Conservation (phyloP, 2,329 filamentous ascomycete species). For the Dactylellina haptotyla region DNA sequence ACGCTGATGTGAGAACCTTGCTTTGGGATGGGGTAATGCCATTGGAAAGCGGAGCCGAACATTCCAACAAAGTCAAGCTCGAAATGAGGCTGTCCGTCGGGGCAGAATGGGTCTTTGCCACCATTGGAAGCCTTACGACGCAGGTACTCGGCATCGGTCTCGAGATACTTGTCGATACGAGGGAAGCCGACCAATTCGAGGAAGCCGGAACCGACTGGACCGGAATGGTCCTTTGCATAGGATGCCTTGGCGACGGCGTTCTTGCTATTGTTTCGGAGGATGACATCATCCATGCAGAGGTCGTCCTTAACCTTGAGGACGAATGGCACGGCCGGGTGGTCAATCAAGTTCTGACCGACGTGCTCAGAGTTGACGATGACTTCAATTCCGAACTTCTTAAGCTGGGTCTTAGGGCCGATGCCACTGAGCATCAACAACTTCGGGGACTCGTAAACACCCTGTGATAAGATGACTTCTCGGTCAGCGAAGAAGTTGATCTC, state of each 20-base stretch:
- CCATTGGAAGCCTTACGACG: constrained; percentile 62
- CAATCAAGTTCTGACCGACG: constrained; percentile 63
- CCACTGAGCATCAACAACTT: constrained; percentile 68
- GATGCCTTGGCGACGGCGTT: constrained; percentile 59
- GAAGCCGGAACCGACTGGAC: constrained; percentile 62
- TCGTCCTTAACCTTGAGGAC: constrained; percentile 63
- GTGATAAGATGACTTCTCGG: constrained; percentile 66
- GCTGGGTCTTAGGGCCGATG: constrained; percentile 63
- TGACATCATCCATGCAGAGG: constrained; percentile 59
- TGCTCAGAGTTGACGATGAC: constrained; percentile 60
- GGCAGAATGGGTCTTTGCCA: constrained; percentile 67
- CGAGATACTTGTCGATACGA: constrained; percentile 68
- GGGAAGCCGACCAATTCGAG: constrained; percentile 69
- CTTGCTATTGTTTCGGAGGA: constrained; percentile 61
- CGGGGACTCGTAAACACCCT: constrained; percentile 68
- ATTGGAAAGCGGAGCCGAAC: constrained; percentile 67
- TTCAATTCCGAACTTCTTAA: constrained; percentile 61
- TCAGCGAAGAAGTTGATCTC: constrained; percentile 65
- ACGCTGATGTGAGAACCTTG: constrained; percentile 68
- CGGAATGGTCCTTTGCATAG: constrained; percentile 63
- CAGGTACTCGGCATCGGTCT: constrained; percentile 65
- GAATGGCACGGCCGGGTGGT: constrained; percentile 62
- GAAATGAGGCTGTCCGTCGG: constrained; percentile 70
- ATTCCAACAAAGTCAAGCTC: constrained; percentile 72
- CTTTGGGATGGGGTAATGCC: constrained; percentile 63